These are phyloP conservation scores for Dacryopinax spathularia DNA, from an alignment of 768 basidiomycete species.

Conservation along the genomic window DNA sequence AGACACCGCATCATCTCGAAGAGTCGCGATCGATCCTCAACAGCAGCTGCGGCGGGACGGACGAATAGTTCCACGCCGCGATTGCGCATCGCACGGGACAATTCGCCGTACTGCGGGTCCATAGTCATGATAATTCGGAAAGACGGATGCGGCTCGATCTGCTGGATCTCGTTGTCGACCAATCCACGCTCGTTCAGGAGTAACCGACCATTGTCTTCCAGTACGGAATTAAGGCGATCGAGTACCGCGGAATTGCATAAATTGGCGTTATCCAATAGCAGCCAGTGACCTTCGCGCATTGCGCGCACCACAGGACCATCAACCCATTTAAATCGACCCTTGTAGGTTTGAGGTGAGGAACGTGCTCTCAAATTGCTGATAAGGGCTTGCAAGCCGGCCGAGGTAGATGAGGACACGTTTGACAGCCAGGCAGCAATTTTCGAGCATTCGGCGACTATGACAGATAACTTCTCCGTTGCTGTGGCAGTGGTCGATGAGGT, in stretches of 20 bases:
- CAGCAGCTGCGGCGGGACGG: background rate
- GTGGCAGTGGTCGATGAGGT: background rate
- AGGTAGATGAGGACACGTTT: background rate
- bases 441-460: background rate
- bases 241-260: conserved; percentile 90
- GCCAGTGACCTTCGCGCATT: conserved; percentile 76
- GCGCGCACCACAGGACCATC: conserved; percentile 84
- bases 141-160: conserved; percentile 66
- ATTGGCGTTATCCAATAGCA: conserved; percentile 84
- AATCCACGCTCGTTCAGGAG: conserved; percentile 83
- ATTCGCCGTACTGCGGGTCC: conserved; percentile 80
- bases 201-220: conserved; percentile 69
- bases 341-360: conserved; percentile 1
- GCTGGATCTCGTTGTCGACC: conserved; percentile 57
- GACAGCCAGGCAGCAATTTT: background rate
- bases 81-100: conserved; percentile 97
- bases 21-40: background rate
- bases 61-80: conserved; percentile 77
- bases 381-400: background rate
- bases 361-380: background rate
- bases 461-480: background rate
- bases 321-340: conserved; percentile 77
- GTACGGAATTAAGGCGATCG: conserved; percentile 90
- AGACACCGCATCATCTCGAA: background rate
- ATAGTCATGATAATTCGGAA: conserved; percentile 92